phyloP scores from a whole-genome alignment of 495 filamentous ascomycete genomes.

The Acidomyces sp. region DNA sequence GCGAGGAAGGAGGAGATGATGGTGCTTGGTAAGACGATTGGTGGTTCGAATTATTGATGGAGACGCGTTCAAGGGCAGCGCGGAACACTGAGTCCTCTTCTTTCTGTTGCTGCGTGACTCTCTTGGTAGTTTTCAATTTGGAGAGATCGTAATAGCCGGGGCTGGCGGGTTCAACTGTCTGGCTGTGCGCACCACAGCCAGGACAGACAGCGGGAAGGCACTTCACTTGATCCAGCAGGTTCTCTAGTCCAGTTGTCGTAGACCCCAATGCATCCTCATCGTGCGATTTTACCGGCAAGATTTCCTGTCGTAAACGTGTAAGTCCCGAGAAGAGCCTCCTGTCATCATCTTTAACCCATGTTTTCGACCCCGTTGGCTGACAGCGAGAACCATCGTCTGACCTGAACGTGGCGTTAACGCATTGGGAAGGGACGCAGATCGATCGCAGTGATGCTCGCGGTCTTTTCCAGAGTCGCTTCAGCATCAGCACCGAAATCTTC shows the following conservation, averaged over 20 bases:
- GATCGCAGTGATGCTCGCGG: no score
- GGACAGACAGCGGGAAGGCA: conserved; percentile 45
- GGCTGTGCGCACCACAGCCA: conserved; percentile 79
- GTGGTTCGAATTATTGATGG: conserved; percentile 4
- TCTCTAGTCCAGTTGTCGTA: neutral
- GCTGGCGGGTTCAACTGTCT: conserved; percentile 51
- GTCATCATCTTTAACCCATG: conserved; percentile 1
- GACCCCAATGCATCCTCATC: neutral
- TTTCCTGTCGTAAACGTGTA: neutral
- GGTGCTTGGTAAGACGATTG: neutral
- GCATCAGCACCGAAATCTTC: no score
- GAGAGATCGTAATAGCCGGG: conserved; percentile 60
- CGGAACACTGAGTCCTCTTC: conserved; percentile 27
- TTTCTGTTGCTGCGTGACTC: conserved; percentile 32
- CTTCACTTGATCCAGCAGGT: neutral
- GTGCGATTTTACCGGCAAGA: neutral
- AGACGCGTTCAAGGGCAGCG: conserved; percentile 18
- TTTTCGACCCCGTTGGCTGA: neutral
- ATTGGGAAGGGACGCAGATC: no score
- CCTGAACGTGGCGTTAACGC: no score
- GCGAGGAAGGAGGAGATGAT: conserved; percentile 2
- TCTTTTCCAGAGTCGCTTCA: no score
- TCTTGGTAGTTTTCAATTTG: conserved; percentile 12
- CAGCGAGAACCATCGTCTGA: no score
- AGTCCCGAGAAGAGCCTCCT: conserved; percentile 3